Evolutionary conservation across 2,329 filamentous ascomycete genomes (phyloP), one percentile per base, ranked within the genome.

Genomic region (Lithohypha guttulata): DNA sequence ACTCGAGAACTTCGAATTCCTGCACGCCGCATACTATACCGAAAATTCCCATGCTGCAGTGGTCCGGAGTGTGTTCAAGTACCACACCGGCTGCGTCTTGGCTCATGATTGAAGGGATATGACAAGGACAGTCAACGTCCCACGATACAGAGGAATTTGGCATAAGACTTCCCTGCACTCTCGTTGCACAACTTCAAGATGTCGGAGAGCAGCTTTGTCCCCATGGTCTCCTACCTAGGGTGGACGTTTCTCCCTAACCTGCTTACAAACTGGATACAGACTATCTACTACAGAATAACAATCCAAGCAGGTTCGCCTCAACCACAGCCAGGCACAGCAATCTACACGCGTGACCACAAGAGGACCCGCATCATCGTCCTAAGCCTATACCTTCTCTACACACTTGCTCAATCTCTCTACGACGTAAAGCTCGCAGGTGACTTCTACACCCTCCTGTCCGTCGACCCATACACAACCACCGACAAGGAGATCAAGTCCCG

Each of bases 401-500:
- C 86, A 32, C 77, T 96, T 53, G 91, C 87, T 65, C 89, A 96
- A 64, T 81, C 85, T 53, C 84, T 93, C 69, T 77, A 83, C 65
- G 77, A 84, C 47, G 70, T 94, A 19, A 80, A 76, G 46, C 66
- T 71, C 30, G 66, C 70, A 1, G 77, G 81, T 13, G 79, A 84
- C 59, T 94, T 82, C 65, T 96, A 95, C 64, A 68, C 74, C 32
- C 73, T 81, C 47, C 73, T 98, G 0, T 77, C 77, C 23, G 73
- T 95, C 1, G 67, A 79, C 9, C 69, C 79, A 25, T 42, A 44
- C 40, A 60, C 71, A 41, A 81, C 82, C 8, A 71, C 74, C 38
- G 85, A 93, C 38, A 75, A 75, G 51, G 77, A 80, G 9, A 74
- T 98, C 56, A 91, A 93, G 62, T 81, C 80, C 15, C 77, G 79